Evolutionary conservation across 768 basidiomycete species (phyloP).

Genomic region (Chlorophyllum brunneum): DNA sequence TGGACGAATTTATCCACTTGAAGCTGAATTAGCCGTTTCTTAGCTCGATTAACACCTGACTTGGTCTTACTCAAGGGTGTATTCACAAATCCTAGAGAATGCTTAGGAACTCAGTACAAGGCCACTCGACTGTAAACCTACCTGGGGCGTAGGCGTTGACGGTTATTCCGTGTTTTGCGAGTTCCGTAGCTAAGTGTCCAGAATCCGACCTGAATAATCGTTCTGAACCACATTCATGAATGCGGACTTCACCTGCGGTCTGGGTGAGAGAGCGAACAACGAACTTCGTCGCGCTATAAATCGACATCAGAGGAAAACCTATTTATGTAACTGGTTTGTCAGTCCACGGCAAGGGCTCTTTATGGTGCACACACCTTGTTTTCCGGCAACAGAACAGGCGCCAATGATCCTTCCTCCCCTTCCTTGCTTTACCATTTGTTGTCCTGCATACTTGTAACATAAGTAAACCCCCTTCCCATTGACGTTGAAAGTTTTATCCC

Average conservation of each 20-base stretch:
- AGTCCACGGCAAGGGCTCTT: background rate
- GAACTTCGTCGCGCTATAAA: constrained; percentile 35
- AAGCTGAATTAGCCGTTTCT: background rate
- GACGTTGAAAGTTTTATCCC: constrained; percentile 40
- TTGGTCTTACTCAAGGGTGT: background rate
- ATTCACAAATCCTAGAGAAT: background rate
- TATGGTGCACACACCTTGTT: constrained; percentile 19
- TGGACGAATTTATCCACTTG: constrained; percentile 8
- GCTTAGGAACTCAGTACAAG: background rate
- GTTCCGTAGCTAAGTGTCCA: constrained; percentile 27
- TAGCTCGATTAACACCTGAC: background rate
- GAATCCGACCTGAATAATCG: no score
- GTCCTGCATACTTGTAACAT: constrained; percentile 62
- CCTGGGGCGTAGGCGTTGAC: constrained; percentile 41
- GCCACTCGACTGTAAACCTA: background rate
- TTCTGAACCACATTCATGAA: no score
- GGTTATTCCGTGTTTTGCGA: constrained; percentile 34
- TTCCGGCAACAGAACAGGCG: constrained; percentile 28
- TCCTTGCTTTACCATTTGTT: constrained; percentile 55
- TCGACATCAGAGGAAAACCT: constrained; percentile 6
- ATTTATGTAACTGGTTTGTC: background rate
- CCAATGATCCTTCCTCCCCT: constrained; percentile 55
- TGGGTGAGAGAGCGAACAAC: constrained; percentile 38
- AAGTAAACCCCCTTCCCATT: constrained; percentile 58
- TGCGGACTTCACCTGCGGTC: constrained; percentile 31